Conservation (phyloP, 108 stramenopile genomes). For the Mediolabrus comicus region DNA sequence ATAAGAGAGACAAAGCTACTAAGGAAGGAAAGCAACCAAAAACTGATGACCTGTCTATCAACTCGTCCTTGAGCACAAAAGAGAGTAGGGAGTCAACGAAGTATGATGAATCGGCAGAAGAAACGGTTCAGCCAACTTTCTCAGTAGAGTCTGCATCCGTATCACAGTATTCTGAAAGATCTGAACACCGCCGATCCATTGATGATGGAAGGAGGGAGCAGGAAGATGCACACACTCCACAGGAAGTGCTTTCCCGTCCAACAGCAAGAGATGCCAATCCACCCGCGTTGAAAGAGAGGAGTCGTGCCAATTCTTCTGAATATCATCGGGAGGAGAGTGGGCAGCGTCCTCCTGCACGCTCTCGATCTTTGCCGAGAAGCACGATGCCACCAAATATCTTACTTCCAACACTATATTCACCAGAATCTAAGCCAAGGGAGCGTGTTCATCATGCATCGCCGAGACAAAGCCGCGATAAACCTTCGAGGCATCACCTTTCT, state of each 20-base stretch:
- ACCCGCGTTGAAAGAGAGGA: background rate
- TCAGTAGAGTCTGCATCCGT: background rate
- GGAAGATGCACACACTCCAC: background rate
- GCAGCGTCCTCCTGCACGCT: background rate
- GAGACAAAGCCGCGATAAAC: background rate
- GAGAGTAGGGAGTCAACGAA: too few relatives aligned
- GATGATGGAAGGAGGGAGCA: background rate
- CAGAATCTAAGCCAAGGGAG: background rate
- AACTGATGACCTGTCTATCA: background rate
- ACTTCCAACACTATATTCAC: background rate
- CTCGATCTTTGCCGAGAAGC: background rate
- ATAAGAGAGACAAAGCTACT: background rate
- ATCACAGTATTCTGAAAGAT: background rate
- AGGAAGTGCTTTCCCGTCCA: background rate
- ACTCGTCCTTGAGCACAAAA: background rate
- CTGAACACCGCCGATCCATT: background rate
- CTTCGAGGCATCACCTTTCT: background rate
- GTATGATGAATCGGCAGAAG: background rate
- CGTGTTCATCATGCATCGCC: background rate
- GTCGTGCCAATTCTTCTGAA: background rate
- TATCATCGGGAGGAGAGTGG: background rate
- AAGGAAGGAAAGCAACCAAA: background rate
- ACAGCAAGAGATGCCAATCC: background rate
- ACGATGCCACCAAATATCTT: background rate
- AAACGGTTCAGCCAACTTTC: background rate